These are phyloP conservation scores for Populus alba DNA, from an alignment of 345 rosid species.

Conservation along the genomic window DNA sequence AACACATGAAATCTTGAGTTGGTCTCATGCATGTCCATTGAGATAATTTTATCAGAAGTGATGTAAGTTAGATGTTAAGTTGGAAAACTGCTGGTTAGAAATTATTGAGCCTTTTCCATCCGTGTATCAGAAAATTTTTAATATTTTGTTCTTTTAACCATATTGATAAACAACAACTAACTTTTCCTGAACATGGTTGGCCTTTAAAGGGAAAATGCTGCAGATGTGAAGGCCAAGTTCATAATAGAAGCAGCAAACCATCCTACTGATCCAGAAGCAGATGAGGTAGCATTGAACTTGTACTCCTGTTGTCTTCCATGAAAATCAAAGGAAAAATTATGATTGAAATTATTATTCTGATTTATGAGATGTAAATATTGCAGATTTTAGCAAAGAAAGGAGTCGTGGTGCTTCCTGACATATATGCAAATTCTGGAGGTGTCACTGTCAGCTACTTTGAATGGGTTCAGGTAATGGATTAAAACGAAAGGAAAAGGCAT, in stretches of 20 bases:
- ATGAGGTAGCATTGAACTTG: constrained; percentile 54
- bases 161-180: neutral
- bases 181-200: neutral
- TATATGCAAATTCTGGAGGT: constrained; percentile 96
- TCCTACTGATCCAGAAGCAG: constrained; percentile 98
- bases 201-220: constrained; percentile 78
- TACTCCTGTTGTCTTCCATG: neutral
- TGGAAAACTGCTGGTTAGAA: neutral
- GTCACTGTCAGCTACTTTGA: constrained; percentile 99
- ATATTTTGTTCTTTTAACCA: neutral
- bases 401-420: constrained; percentile 88
- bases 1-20: neutral
- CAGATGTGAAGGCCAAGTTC: constrained; percentile 89
- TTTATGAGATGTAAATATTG: constrained; percentile 11
- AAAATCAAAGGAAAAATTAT: too few species aligned
- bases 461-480: constrained; percentile 81
- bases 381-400: constrained; percentile 95
- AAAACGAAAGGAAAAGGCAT: neutral
- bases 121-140: neutral
- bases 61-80: neutral
- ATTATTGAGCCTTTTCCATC: neutral
- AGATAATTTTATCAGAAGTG: neutral
- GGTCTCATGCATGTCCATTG: neutral
- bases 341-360: neutral
- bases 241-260: constrained; percentile 96